phyloP scores from a whole-genome alignment of 2,329 filamentous ascomycete species.

The Parasarocladium wereldwijsianum region DNA sequence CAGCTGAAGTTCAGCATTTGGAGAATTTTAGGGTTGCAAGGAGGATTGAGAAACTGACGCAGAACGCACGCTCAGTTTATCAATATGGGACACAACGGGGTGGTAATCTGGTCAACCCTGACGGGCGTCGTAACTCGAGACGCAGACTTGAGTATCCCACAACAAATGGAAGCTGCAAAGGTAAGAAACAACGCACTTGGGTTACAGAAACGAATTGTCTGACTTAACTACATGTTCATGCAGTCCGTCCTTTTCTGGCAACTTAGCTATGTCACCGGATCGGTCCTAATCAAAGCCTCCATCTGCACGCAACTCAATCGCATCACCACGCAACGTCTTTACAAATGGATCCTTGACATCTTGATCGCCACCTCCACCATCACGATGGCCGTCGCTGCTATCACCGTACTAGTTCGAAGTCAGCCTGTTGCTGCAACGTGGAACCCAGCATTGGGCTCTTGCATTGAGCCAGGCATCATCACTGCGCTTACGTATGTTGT shows the following conservation, averaged over 20 bases:
- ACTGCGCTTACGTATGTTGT: slow-evolving; percentile 14
- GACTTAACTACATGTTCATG: not conserved
- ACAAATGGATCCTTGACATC: slow-evolving; percentile 1
- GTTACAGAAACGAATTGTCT: not conserved
- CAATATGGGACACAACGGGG: not conserved
- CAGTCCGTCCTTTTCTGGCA: slow-evolving; percentile 2
- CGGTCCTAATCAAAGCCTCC: slow-evolving; percentile 7
- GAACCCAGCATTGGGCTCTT: slow-evolving; percentile 6
- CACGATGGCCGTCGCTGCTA: slow-evolving; percentile 2
- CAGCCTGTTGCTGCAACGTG: slow-evolving; percentile 8
- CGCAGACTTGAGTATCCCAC: not conserved
- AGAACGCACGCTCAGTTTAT: not conserved
- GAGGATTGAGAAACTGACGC: not conserved
- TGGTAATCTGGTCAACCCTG: not conserved
- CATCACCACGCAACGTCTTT: slow-evolving; percentile 5
- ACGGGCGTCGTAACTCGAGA: not conserved
- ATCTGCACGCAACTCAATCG: slow-evolving; percentile 8
- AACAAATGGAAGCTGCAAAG: slow-evolving; percentile 1
- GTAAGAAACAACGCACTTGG: not conserved
- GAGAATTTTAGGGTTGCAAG: not conserved
- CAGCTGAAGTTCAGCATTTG: not conserved
- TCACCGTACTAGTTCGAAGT: slow-evolving; percentile 7
- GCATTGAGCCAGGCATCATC: slow-evolving; percentile 10
- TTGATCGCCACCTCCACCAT: slow-evolving; percentile 1
- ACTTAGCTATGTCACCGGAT: slow-evolving; percentile 2